Base-by-base conservation (phyloP, 2,329 filamentous ascomycete genomes). In the Stemphylium beticola region DNA sequence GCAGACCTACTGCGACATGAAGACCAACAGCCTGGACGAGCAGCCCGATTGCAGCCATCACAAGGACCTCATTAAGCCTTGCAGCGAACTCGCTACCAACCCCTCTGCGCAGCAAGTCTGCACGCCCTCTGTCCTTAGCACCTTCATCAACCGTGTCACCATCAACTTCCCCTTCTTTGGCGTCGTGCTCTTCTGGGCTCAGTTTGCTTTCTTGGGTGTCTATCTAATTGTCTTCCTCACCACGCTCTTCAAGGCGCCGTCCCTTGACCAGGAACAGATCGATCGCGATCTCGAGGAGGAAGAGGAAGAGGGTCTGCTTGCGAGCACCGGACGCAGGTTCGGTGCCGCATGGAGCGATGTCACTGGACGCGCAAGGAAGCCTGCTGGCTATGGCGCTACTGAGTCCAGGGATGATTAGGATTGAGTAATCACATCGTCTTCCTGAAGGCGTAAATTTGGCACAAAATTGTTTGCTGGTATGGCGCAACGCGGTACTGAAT, bases 141-240 rank as follows among this genome's bases (percentile, higher is more conserved):
- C 91, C 0, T 96, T 99, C 76, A 82, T 99, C 61, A 97, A 98
- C 76, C 87, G 93, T 39, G 86, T 97, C 57, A 93, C 91, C 18
- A 85, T 96, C 69, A 96, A 96, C 72, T 99, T 95, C 83, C 93
- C 95, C 5, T 92, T 97, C 72, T 96, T 99, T 69, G 95, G 95
- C 10, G 87, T 89, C 10, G 79, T 98, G n/a, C 85, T 91, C 64
- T 99, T 98, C 76, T 99, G 93, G 92, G 91, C 92, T 0, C 95
- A 99, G 69, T 98, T 97, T 71, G 90, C 84, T 11, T 98, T 99
- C 78, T 77, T 99, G 38, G 89, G 79, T 20, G 76, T 97, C 17
- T 97, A 96, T 75, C 75, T 96, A 9, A 77, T 96, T 49, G 87
- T 96, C 11, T 90, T 96, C 65, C 55, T 92, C 18, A 89, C 90